Base-by-base conservation (phyloP, 2,329 filamentous ascomycete genomes). In the Fusarium multiceps region DNA sequence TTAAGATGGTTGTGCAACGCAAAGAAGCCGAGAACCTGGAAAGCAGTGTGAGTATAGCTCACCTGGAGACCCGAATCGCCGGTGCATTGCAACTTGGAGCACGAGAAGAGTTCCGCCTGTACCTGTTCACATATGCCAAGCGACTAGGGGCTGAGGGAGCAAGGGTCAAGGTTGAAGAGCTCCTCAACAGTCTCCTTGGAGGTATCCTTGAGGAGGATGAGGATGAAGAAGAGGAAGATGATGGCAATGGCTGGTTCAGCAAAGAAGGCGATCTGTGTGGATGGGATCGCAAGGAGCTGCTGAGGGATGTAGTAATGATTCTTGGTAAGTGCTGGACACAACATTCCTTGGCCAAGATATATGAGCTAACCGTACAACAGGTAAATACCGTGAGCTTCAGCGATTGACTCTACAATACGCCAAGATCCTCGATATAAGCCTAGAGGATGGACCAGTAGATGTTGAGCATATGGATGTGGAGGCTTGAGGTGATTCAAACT, bases 61-160 rank as follows among this genome's bases (percentile, higher is more conserved):
- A 99, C 82, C 84, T 99, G 14, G 96, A 99, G 80, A 98, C 98
- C 75, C 89, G 97, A 41, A 90, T 99, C 47, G 95, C 96, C 4
- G 97, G 93, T 6, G 93, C 96, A 1, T 82, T 97, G 77, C 91
- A 93, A 63, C 83, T 99, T 1, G 93, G 92, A 6, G 92, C 96
- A 0, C 92, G 90, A 73, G 94, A 98, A 62, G 96, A 99, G 78
- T 99, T 98, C 82, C 89, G 93, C 60, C 85, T 97, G 2, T 98
- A 98, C 76, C 83, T 99, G n/a, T 92, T 94, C 76, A 98, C 98
- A 94, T 99, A 99, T 76, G 95, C 94, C 6, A 98, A 98, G 82
- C 90, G 96, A 1, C 88, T 99, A 8, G 96, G 96, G 2, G 93
- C 94, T 0, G 97, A 99, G 79, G 94, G 94, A 0, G 83, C 95